phyloP scores from a whole-genome alignment of 2,329 filamentous ascomycete genomes.

The Rutstroemia sp. region DNA sequence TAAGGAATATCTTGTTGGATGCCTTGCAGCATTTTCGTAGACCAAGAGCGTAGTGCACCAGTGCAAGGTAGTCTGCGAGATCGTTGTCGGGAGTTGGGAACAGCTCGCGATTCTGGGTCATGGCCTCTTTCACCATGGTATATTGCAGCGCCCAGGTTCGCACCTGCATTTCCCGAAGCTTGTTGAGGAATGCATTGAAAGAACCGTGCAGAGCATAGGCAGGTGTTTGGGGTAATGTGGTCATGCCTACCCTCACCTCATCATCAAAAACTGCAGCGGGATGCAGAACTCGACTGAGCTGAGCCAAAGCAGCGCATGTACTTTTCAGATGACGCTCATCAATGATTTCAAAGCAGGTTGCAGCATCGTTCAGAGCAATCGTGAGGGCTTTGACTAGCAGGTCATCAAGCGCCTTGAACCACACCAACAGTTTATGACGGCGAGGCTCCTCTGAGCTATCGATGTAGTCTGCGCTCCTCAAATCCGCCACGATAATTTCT shows the following conservation, averaged over 20 bases:
- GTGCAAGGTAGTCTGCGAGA: slow-evolving; percentile 69
- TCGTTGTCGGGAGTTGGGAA: slow-evolving; percentile 65
- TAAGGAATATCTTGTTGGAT: slow-evolving; percentile 81
- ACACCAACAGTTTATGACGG: slow-evolving; percentile 64
- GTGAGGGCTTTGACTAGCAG: slow-evolving; percentile 65
- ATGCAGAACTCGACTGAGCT: slow-evolving; percentile 68
- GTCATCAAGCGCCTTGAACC: slow-evolving; percentile 72
- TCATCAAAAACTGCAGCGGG: slow-evolving; percentile 78
- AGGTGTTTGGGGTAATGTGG: slow-evolving; percentile 50
- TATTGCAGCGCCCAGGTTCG: slow-evolving; percentile 87
- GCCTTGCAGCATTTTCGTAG: slow-evolving; percentile 78
- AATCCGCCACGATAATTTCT: slow-evolving; percentile 68
- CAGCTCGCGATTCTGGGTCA: slow-evolving; percentile 54
- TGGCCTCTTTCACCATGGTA: slow-evolving; percentile 66
- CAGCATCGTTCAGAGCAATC: slow-evolving; percentile 56
- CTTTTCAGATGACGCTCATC: slow-evolving; percentile 70
- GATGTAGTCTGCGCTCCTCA: slow-evolving; percentile 51
- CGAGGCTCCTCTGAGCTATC: slow-evolving; percentile 54
- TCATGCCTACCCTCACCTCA: slow-evolving; percentile 70
- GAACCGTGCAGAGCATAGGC: slow-evolving; percentile 34
- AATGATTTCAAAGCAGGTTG: slow-evolving; percentile 72
- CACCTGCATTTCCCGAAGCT: slow-evolving; percentile 79
- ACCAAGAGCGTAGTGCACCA: slow-evolving; percentile 77
- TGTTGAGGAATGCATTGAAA: slow-evolving; percentile 53
- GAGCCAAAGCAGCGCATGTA: slow-evolving; percentile 64